Percentiles rank a stretch among this genome's conserved stretches.
phyloP scores from a whole-genome alignment of 129 eudicot genomes.

The Tanacetum coccineum region DNA sequence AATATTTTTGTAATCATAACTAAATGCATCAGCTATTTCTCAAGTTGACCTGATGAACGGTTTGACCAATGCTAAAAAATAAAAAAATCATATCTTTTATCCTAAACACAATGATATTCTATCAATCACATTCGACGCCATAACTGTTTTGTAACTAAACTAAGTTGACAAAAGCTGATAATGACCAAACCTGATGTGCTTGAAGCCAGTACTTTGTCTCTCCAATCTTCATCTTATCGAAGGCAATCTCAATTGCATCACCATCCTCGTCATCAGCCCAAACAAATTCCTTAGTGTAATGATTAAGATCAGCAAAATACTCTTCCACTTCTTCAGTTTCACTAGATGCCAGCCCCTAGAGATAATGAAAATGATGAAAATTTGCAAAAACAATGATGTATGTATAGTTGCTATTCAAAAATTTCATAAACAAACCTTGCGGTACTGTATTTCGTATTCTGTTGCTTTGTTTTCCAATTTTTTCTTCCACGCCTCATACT shows the following conservation, averaged over 20 bases:
- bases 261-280: conserved; percentile 76
- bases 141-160: too few relatives aligned
- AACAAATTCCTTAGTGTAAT: conserved; percentile 63
- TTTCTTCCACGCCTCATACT: conserved; percentile 74
- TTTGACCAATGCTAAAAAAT: too few relatives aligned
- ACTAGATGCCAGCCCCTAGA: conserved; percentile 95
- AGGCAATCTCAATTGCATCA: conserved; percentile 90
- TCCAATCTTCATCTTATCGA: conserved; percentile 86
- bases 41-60: too few relatives aligned
- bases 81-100: too few relatives aligned
- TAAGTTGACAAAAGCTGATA: too few relatives aligned
- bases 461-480: conserved; percentile 40
- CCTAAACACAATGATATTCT: too few relatives aligned
- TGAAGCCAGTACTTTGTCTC: conserved; percentile 84
- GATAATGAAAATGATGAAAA: not conserved
- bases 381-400: not conserved
- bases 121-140: too few relatives aligned
- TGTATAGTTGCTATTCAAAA: not conserved
- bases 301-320: conserved; percentile 67
- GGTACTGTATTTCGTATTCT: conserved; percentile 73
- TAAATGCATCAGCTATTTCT: too few relatives aligned
- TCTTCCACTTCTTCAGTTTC: conserved; percentile 63
- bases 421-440: conserved; percentile 51
- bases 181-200: conserved; percentile 64
- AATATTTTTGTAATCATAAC: too few relatives aligned